Percentiles rank a stretch among this genome's conserved stretches.
Conservation (phyloP, 148 eudicot genomes). For the Selenicereus undatus region DNA sequence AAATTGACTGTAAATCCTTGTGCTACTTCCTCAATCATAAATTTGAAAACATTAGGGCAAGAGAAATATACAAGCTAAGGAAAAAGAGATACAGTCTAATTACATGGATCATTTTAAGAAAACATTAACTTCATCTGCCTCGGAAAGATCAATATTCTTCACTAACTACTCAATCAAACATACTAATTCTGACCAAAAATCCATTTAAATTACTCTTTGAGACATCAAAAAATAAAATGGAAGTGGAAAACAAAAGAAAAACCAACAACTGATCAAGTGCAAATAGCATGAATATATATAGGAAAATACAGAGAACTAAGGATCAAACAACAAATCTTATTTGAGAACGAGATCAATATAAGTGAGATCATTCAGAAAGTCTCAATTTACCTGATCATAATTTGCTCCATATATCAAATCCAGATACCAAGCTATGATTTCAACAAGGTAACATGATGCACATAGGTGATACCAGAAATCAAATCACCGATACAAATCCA, state of each 20-base stretch:
- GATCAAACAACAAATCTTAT: neutral
- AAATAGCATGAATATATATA: neutral
- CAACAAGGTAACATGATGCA: neutral
- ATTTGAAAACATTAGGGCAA: slow-evolving; percentile 10
- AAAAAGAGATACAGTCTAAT: neutral
- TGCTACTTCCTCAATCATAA: neutral
- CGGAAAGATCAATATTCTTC: neutral
- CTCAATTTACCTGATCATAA: neutral
- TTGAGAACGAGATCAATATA: neutral
- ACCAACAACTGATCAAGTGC: too few relatives aligned
- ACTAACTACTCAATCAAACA: neutral
- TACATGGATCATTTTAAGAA: neutral
- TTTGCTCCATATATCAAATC: neutral
- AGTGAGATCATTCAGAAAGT: neutral
- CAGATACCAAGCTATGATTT: too few relatives aligned
- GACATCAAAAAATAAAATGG: neutral
- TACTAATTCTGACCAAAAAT: neutral
- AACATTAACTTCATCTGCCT: neutral
- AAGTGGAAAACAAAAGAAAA: neutral
- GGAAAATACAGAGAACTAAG: neutral
- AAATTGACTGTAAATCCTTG: neutral
- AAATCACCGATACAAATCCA: neutral
- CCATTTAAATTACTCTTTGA: neutral
- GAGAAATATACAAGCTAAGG: neutral
- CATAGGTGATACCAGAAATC: neutral